Conservation (phyloP, 2,329 filamentous ascomycete genomes). For the Colletotrichum karsti region DNA sequence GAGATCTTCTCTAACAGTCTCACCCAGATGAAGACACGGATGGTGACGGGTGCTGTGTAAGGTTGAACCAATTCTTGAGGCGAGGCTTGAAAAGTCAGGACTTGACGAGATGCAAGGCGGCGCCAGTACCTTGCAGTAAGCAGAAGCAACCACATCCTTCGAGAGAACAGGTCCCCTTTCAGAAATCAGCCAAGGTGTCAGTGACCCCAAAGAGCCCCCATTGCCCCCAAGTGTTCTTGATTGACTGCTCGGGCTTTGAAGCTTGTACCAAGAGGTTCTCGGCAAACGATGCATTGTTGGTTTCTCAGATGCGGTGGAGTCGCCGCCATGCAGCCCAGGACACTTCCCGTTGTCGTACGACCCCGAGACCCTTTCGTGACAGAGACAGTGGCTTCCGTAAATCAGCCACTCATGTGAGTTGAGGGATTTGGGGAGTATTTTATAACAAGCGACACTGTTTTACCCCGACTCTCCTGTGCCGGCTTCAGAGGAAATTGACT, state of each 20-base stretch:
- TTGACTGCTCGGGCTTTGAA: neutral
- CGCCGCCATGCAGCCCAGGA: neutral
- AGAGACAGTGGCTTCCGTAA: conserved; percentile 11
- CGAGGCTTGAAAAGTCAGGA: no score
- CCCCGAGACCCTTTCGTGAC: neutral
- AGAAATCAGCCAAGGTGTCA: neutral
- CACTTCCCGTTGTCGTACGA: conserved; percentile 13
- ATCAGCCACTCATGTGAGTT: conserved; percentile 8
- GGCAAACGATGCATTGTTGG: neutral
- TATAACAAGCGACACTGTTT: conserved; percentile 17
- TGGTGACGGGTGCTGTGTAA: conserved; percentile 49
- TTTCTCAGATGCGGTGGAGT: conserved; percentile 1
- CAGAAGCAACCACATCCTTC: neutral
- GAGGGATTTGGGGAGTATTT: neutral
- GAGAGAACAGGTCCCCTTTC: neutral
- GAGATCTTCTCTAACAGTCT: conserved; percentile 43
- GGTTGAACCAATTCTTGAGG: conserved; percentile 11
- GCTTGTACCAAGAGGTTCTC: neutral
- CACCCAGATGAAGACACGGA: conserved; percentile 38
- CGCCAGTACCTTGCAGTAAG: neutral
- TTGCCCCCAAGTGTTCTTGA: neutral
- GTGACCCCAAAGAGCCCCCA: neutral
- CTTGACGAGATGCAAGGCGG: neutral
- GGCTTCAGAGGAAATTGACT: neutral
- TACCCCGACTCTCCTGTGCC: neutral